These are phyloP conservation scores for Cardiosporidium cionae DNA, from an alignment of 169 alveolate species.

Conservation along the genomic window DNA sequence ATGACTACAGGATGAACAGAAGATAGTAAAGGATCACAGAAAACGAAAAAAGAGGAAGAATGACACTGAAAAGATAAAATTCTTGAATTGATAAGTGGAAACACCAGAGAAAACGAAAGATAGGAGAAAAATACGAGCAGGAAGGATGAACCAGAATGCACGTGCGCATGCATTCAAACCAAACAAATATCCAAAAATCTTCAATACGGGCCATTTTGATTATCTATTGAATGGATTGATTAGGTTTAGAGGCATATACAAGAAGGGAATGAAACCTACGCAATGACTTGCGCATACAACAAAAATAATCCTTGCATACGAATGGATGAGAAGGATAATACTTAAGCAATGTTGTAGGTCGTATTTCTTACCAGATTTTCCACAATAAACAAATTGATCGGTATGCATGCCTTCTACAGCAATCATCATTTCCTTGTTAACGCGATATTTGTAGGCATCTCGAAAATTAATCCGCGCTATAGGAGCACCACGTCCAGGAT, in stretches of 20 bases:
- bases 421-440: slow-evolving; percentile 87
- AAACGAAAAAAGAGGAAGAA: not conserved
- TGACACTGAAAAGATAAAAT: not conserved
- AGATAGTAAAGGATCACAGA: no score
- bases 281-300: not conserved
- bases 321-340: not conserved
- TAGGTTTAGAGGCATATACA: not conserved
- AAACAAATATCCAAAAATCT: no score
- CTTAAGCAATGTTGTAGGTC: not conserved
- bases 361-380: slow-evolving; percentile 46
- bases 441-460: slow-evolving; percentile 90
- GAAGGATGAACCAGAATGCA: no score
- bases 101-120: not conserved
- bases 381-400: slow-evolving; percentile 97
- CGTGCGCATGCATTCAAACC: no score
- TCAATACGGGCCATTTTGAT: no score
- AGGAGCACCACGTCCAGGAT: slow-evolving; percentile 99
- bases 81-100: not conserved
- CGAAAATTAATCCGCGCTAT: slow-evolving; percentile 90
- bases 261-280: not conserved
- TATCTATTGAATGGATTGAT: not conserved
- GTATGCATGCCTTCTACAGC: slow-evolving; percentile 98
- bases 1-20: not conserved
- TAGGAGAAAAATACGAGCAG: not conserved
- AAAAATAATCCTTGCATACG: not conserved